phyloP scores from a whole-genome alignment of 805 yeast genomes.

The Kluyveromyces aestuarii region DNA sequence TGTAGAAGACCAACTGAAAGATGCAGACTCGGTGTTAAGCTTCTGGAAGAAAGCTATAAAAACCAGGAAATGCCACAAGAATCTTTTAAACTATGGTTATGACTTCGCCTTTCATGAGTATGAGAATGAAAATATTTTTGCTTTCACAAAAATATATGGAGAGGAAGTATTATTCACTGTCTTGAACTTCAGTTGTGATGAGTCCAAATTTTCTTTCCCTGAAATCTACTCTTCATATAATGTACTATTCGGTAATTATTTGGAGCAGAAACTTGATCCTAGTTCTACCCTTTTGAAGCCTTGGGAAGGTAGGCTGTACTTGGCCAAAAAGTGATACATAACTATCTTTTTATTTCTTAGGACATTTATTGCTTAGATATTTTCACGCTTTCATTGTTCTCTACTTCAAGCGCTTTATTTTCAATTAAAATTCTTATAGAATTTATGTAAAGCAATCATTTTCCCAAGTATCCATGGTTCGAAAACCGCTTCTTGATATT shows the following conservation, averaged over 20 bases:
- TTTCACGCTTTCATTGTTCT: no score
- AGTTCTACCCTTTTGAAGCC: constrained; percentile 26
- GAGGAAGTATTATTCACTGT: constrained; percentile 30
- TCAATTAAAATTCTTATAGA: no score
- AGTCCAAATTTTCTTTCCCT: constrained; percentile 24
- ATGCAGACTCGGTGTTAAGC: constrained; percentile 36
- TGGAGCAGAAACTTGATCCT: constrained; percentile 10
- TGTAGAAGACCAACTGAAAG: constrained; percentile 37
- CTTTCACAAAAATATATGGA: constrained; percentile 31
- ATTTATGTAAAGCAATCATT: no score
- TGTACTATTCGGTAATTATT: constrained; percentile 28
- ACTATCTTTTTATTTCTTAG: no score
- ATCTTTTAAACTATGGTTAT: constrained; percentile 36
- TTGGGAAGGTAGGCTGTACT: constrained; percentile 38
- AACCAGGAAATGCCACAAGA: constrained; percentile 36
- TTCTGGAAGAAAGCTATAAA: constrained; percentile 38
- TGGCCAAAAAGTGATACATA: background rate
- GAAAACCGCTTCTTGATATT: no score
- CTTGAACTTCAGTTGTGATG: constrained; percentile 34
- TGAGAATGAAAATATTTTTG: constrained; percentile 34
- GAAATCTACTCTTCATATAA: constrained; percentile 25
- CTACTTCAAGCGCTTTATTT: no score
- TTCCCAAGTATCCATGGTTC: no score
- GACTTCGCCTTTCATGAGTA: constrained; percentile 35
- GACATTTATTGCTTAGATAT: no score